Percentiles rank a stretch among this genome's conserved stretches.
Evolutionary conservation across 1,284 basidiomycete genomes (phyloP).

Genomic region (Naganishia liquefaciens): DNA sequence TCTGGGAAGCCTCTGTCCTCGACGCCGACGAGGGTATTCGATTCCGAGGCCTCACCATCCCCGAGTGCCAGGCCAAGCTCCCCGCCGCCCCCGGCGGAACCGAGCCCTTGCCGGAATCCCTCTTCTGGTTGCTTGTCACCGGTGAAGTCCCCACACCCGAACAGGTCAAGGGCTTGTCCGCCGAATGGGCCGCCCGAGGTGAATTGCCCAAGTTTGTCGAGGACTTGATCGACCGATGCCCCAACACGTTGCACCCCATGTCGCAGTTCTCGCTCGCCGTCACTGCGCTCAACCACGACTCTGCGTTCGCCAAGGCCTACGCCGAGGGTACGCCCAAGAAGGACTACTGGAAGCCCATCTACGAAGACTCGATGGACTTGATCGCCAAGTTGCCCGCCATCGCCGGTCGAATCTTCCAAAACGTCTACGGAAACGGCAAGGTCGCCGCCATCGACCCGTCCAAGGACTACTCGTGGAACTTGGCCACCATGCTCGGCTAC

Average conservation of each 20-base stretch:
- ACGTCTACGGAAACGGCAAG: slow-evolving; percentile 84
- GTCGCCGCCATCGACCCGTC: slow-evolving; percentile 80
- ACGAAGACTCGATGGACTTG: slow-evolving; percentile 96
- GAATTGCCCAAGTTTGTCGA: slow-evolving; percentile 88
- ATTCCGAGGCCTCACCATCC: slow-evolving; percentile 90
- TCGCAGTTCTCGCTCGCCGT: slow-evolving; percentile 93
- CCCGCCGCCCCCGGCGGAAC: slow-evolving; percentile 85
- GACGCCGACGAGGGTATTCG: slow-evolving; percentile 95
- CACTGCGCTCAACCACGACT: slow-evolving; percentile 96
- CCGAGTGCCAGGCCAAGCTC: slow-evolving; percentile 79
- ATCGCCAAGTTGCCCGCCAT: slow-evolving; percentile 98
- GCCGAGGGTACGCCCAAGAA: slow-evolving; percentile 88
- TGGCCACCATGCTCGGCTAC: slow-evolving; percentile 88
- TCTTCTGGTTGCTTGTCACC: slow-evolving; percentile 94
- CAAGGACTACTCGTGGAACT: slow-evolving; percentile 93
- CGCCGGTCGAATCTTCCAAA: slow-evolving; percentile 94
- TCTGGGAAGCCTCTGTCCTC: slow-evolving; percentile 94
- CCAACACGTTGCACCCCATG: slow-evolving; percentile 93
- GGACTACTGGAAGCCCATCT: slow-evolving; percentile 95
- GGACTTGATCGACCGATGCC: slow-evolving; percentile 88
- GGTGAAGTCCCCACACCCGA: slow-evolving; percentile 87
- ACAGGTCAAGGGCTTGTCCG: slow-evolving; percentile 79
- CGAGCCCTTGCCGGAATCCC: slow-evolving; percentile 88
- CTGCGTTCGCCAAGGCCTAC: slow-evolving; percentile 94
- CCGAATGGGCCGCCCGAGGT: slow-evolving; percentile 88